Percentiles rank a stretch among this genome's conserved stretches.
These are phyloP conservation scores for Crithidia sp. DNA, from an alignment of 208 protist genomes.

Conservation along the genomic window DNA sequence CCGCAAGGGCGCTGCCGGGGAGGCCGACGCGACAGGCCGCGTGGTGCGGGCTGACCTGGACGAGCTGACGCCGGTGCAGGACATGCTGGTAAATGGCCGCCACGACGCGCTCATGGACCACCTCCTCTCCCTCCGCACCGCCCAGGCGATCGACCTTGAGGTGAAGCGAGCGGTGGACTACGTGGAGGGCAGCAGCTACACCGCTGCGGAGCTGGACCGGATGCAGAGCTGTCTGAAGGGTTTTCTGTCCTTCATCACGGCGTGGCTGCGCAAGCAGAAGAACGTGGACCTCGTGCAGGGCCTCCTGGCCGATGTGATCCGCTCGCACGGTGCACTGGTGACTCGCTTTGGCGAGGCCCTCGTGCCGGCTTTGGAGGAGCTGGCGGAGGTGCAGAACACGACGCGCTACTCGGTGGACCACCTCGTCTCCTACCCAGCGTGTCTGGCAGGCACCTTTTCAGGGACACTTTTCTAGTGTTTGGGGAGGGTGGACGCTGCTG, in stretches of 20 bases:
- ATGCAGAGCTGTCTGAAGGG: slow-evolving; percentile 57
- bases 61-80: slow-evolving; percentile 64
- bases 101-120: slow-evolving; percentile 70
- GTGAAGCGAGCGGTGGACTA: slow-evolving; percentile 75
- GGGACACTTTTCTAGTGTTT: slow-evolving; percentile 60
- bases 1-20: slow-evolving; percentile 7
- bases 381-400: slow-evolving; percentile 68
- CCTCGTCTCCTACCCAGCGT: slow-evolving; percentile 72
- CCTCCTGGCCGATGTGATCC: slow-evolving; percentile 69
- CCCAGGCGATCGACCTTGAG: slow-evolving; percentile 80
- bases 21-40: slow-evolving; percentile 7
- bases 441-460: slow-evolving; percentile 67
- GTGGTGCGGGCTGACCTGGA: slow-evolving; percentile 40
- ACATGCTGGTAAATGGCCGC: slow-evolving; percentile 58
- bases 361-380: slow-evolving; percentile 43
- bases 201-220: slow-evolving; percentile 52
- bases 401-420: slow-evolving; percentile 76
- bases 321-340: slow-evolving; percentile 68
- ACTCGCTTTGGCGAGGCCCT: slow-evolving; percentile 60
- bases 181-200: slow-evolving; percentile 71
- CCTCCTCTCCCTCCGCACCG: slow-evolving; percentile 50
- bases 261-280: slow-evolving; percentile 57
- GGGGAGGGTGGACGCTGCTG: slow-evolving; percentile 3
- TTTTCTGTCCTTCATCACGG: slow-evolving; percentile 60
- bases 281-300: slow-evolving; percentile 86